Base-by-base conservation (phyloP, 495 filamentous ascomycete species). In the Annulohypoxylon maeteangense region DNA sequence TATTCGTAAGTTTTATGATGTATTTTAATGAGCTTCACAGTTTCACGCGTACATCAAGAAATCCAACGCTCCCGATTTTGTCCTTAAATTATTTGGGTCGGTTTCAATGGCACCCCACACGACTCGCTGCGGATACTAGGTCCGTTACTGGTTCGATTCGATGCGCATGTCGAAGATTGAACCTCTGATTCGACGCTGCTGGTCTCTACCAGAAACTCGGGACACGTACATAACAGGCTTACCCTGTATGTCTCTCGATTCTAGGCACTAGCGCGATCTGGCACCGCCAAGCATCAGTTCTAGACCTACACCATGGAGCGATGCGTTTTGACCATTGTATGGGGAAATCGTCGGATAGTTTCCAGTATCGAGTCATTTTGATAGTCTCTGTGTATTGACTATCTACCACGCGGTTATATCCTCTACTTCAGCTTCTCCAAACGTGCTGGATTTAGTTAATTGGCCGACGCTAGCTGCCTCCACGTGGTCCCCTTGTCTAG, bases 361-460 rank as follows among this genome's bases (percentile, higher is more conserved):
- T 25, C 22, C 14, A 8, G 38, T 18, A 10, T 36, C 32, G 54
- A 45, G 54, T 34, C 50, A 38, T 36, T 44, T 29, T n/a, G 22
- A 50, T 36, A 27, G 25, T 58, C 27, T 48, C n/a, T 48, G 27
- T 36, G 45, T 25, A 72, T 22, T 40, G 64, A 36, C 56, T 59
- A 40, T 62, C 57, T 90, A 98, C 95, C 95, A 98, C 40, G 93
- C 94, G 57, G 93, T 97, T 70, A 99, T 97, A 79, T 99, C 95
- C 65, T 94, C 95, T 44, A 98, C 94, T 81, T 99, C 95, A 1
- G 93, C 93, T 81, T 97, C 93, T 5, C 95, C 94, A 81, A 97
- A 96, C 2, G 90, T 94, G 80, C 93, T 96, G 65, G 82, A 93
- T 83, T 95, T 96, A 12, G 85, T 90, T 31, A 91, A 47, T 65